Conservation (phyloP, 1,284 basidiomycete species). For the Tetrapyrgos nigripes region DNA sequence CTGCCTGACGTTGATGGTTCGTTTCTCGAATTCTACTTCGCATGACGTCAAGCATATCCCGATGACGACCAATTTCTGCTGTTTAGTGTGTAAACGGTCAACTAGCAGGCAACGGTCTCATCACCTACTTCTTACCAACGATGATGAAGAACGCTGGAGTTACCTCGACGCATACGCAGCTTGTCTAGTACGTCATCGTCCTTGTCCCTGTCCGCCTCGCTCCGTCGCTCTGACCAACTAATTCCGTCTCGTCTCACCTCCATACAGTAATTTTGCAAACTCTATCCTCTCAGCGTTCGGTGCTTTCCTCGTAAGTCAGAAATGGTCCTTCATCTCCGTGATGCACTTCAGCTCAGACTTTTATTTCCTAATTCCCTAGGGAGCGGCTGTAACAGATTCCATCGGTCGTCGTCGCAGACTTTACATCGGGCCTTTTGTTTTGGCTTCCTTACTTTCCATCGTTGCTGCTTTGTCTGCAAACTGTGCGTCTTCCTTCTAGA, state of each 20-base stretch:
- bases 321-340: not conserved
- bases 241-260: not conserved
- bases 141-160: slow-evolving; percentile 34
- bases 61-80: slow-evolving; percentile 1
- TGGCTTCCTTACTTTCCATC: slow-evolving; percentile 27
- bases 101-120: slow-evolving; percentile 34
- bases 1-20: slow-evolving; percentile 29
- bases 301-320: slow-evolving; percentile 24
- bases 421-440: slow-evolving; percentile 29
- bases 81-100: slow-evolving; percentile 28
- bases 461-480: slow-evolving; percentile 32
- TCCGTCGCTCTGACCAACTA: not conserved
- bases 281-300: slow-evolving; percentile 33
- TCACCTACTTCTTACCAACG: slow-evolving; percentile 34
- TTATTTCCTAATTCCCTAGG: slow-evolving; percentile 12
- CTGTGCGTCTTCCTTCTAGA: slow-evolving; percentile 16
- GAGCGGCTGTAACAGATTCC: slow-evolving; percentile 30
- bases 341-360: not conserved
- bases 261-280: slow-evolving; percentile 32
- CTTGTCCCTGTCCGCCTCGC: not conserved
- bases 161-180: slow-evolving; percentile 27
- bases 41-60: not conserved
- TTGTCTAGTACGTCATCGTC: slow-evolving; percentile 26
- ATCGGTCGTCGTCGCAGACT: slow-evolving; percentile 31
- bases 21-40: not conserved